phyloP scores from a whole-genome alignment of 768 basidiomycete species.

The Lentinula sp. region DNA sequence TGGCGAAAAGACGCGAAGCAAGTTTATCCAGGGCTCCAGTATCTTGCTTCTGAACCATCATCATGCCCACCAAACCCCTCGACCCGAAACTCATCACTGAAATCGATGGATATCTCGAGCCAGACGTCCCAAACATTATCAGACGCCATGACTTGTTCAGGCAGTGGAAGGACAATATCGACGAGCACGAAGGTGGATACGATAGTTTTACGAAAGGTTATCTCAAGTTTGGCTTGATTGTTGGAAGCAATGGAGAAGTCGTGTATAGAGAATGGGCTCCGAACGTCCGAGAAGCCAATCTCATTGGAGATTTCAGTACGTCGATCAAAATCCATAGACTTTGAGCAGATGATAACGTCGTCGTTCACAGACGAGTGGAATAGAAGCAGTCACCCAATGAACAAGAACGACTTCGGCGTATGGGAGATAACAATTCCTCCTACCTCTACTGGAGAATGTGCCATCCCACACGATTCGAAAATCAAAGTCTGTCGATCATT shows the following conservation, averaged over 20 bases:
- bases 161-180: constrained; percentile 72
- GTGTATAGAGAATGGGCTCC: constrained; percentile 97
- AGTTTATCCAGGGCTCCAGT: not conserved
- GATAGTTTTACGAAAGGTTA: constrained; percentile 79
- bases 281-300: constrained; percentile 69
- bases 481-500: constrained; percentile 60
- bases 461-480: constrained; percentile 93
- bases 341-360: not conserved
- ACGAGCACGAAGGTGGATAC: constrained; percentile 78
- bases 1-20: constrained; percentile 1
- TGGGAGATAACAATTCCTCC: constrained; percentile 84
- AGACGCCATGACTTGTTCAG: constrained; percentile 63
- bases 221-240: constrained; percentile 72
- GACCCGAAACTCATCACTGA: constrained; percentile 52
- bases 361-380: constrained; percentile 73
- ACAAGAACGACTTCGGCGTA: constrained; percentile 75
- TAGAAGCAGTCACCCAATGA: constrained; percentile 81
- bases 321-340: constrained; percentile 14
- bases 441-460: constrained; percentile 57
- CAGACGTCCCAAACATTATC: constrained; percentile 63
- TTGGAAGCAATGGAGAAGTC: constrained; percentile 59
- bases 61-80: constrained; percentile 42
- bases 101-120: constrained; percentile 70
- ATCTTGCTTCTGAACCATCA: constrained; percentile 15
- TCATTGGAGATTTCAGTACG: constrained; percentile 98